Evolutionary conservation across 1,284 basidiomycete genomes (phyloP), one percentile per base, ranked within the genome.

Genomic region (Phenoliferia sp.): DNA sequence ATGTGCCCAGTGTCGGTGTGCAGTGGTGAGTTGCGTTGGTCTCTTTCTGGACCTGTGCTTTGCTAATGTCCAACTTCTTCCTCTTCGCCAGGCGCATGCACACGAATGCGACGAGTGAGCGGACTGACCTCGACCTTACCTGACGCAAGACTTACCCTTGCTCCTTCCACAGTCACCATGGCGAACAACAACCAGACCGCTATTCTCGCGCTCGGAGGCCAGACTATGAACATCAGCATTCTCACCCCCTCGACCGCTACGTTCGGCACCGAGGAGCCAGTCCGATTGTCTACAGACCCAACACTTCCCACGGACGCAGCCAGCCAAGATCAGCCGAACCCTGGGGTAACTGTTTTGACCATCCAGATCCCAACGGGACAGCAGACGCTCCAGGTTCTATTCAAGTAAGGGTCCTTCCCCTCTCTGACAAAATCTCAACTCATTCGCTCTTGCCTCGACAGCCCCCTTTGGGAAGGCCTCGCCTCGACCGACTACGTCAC

Each of bases 71-170:
- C 22, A 9, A 2, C 55, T 19, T 52, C 48, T 12, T 44, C n/a
- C 28, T 12, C 29, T 81, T 94, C 65, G 85, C 89, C 83, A 98
- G 95, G 95, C 87, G 94, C 57, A 91, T 94, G 83, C 94, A 98
- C 80, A 98, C 95, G 69, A 98, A 94, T 76, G 89, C 87, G 44
- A 87, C 87, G 19, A 33, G 39, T 44, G 22, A 12, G n/a, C n/a
- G n/a, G 39, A 44, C 39, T 44, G 39, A 3, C 16, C 28, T n/a
- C 5, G 16, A 3, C 52, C 48, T n/a, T 9, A 31, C 35, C 54
- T 31, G n/a, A 28, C 54, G 28, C 36, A 34, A 86, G 2, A 79
- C 82, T 32, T 64, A 69, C 22, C 81, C 79, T 31, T 69, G 72
- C 26, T 76, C 83, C 31, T 81, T 94, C 65, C 84, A n/a, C 87